These are phyloP conservation scores for Nigrograna mackinnonii DNA, from an alignment of 2,329 filamentous ascomycete species.

Conservation along the genomic window DNA sequence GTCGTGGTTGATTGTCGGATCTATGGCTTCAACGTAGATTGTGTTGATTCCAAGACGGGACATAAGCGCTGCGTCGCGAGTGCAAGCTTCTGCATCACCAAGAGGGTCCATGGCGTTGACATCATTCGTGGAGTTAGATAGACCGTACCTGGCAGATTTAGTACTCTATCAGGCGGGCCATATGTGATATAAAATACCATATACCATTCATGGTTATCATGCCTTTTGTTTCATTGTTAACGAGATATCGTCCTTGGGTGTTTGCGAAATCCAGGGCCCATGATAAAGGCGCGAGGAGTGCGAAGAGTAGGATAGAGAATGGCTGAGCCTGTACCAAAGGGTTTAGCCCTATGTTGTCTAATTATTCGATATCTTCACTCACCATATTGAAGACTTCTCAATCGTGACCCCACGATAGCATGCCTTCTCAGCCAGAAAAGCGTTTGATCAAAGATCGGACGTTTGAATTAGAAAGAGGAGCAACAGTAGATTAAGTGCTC, in stretches of 20 bases:
- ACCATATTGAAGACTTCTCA: no score
- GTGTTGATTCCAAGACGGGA: constrained; percentile 13
- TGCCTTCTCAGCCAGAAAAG: no score
- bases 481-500: no score
- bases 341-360: no score
- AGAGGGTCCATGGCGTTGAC: constrained; percentile 9
- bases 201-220: not conserved
- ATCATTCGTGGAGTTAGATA: constrained; percentile 13
- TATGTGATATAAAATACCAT: no score
- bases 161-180: no score
- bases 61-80: constrained; percentile 18
- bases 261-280: not conserved
- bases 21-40: constrained; percentile 8
- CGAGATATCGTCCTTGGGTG: not conserved
- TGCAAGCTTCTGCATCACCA: constrained; percentile 9
- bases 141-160: constrained; percentile 25
- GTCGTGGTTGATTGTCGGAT: constrained; percentile 11
- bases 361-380: no score
- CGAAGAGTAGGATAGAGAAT: not conserved
- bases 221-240: not conserved
- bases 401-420: no score
- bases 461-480: no score
- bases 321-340: no score
- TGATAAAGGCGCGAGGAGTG: not conserved
- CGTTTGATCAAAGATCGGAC: no score